A percentile compares a stretch with the other conserved stretches of the same genome.
These are phyloP conservation scores for Blastocystis hominis DNA, from an alignment of 352 stramenopile species.

Conservation along the genomic window DNA sequence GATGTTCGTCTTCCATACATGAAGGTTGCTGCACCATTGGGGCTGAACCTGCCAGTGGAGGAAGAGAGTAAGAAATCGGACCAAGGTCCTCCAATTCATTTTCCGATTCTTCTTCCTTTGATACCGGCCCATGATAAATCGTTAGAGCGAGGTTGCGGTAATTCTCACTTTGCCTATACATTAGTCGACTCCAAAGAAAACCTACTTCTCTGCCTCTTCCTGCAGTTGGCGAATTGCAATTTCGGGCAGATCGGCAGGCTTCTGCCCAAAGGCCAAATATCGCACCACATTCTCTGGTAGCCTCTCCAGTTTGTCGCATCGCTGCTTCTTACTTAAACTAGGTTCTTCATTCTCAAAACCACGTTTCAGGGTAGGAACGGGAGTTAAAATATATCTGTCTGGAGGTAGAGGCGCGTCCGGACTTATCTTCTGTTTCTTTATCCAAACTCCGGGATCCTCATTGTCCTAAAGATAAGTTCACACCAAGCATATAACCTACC, in stretches of 20 bases:
- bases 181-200: not conserved
- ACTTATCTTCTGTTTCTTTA: not conserved
- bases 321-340: not conserved
- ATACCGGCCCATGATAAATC: not conserved
- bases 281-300: constrained; percentile 10
- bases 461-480: not conserved
- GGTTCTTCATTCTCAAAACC: not conserved
- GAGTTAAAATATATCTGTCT: not conserved
- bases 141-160: constrained; percentile 11
- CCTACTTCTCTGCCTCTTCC: constrained; percentile 26
- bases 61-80: not conserved
- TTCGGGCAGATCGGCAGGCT: not conserved
- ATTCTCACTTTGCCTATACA: not conserved
- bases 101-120: not conserved
- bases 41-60: not conserved
- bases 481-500: not conserved
- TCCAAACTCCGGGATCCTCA: not conserved
- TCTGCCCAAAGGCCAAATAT: not conserved
- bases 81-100: not conserved
- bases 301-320: not conserved
- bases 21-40: not conserved
- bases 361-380: not conserved
- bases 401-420: no score
- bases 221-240: not conserved
- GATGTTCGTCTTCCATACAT: not conserved